These are phyloP conservation scores for Ophiocordyceps robertsii DNA, from an alignment of 2,329 filamentous ascomycete genomes.

Conservation along the genomic window DNA sequence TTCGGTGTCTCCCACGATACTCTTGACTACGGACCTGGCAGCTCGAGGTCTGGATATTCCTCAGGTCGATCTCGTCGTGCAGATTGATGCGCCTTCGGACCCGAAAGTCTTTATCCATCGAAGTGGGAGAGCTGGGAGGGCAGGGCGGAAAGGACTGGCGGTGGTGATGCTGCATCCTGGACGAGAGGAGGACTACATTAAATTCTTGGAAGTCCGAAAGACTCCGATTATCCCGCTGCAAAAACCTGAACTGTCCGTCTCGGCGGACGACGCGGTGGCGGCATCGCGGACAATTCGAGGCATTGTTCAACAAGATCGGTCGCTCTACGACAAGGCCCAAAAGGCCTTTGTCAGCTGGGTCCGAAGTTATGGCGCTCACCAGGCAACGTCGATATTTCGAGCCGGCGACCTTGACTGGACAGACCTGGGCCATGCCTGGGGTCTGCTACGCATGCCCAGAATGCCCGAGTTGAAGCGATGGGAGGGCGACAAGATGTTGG, in stretches of 20 bases:
- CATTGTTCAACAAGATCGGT: constrained; percentile 36
- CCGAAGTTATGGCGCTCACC: constrained; percentile 80
- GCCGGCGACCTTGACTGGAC: constrained; percentile 72
- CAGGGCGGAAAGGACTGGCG: constrained; percentile 73
- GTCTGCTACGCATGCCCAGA: constrained; percentile 70
- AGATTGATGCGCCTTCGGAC: constrained; percentile 71
- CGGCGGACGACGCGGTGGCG: constrained; percentile 44
- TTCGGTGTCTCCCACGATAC: constrained; percentile 60
- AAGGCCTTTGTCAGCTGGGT: constrained; percentile 90
- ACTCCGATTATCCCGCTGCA: constrained; percentile 61
- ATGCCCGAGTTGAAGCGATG: constrained; percentile 83
- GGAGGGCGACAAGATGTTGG: constrained; percentile 51
- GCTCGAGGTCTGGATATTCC: constrained; percentile 86
- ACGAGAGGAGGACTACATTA: constrained; percentile 77
- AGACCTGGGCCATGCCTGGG: constrained; percentile 72
- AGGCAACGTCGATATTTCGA: constrained; percentile 83
- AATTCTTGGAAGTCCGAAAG: constrained; percentile 75
- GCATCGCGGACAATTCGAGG: constrained; percentile 48
- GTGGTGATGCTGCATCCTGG: constrained; percentile 78
- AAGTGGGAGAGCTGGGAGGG: constrained; percentile 77
- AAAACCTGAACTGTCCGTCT: constrained; percentile 41
- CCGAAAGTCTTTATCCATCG: constrained; percentile 94
- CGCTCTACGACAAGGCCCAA: constrained; percentile 74
- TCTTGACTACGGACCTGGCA: constrained; percentile 87
- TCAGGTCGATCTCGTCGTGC: constrained; percentile 79